A percentile compares a stretch with the other conserved stretches of the same genome.
These are phyloP conservation scores for Sanghuangporus weigelae DNA, from an alignment of 1,284 basidiomycete genomes.

Conservation along the genomic window DNA sequence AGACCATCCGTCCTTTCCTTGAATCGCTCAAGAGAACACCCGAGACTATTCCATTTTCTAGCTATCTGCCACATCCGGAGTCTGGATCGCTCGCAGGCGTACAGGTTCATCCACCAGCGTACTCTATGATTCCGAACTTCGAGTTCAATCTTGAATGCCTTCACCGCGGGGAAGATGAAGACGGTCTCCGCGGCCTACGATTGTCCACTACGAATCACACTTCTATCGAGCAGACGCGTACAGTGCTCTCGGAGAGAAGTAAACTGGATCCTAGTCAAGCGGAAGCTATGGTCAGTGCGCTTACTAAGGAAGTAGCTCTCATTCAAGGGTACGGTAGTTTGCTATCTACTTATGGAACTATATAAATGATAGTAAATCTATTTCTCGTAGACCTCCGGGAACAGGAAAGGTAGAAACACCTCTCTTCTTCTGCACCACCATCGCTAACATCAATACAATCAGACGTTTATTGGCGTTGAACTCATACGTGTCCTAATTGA, in stretches of 20 bases:
- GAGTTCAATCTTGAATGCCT: slow-evolving; percentile 42
- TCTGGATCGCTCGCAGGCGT: slow-evolving; percentile 27
- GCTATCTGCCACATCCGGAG: slow-evolving; percentile 43
- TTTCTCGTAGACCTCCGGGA: slow-evolving; percentile 53
- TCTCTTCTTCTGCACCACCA: neutral
- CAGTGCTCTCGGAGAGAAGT: slow-evolving; percentile 38
- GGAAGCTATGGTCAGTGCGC: slow-evolving; percentile 55
- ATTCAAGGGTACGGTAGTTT: slow-evolving; percentile 60
- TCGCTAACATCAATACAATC: neutral
- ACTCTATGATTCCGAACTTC: slow-evolving; percentile 44
- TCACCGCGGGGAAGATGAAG: slow-evolving; percentile 25
- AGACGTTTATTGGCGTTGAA: slow-evolving; percentile 66
- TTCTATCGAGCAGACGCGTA: slow-evolving; percentile 37
- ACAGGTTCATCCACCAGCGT: slow-evolving; percentile 42
- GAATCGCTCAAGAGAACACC: slow-evolving; percentile 48
- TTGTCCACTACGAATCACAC: slow-evolving; percentile 31
- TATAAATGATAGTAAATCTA: neutral
- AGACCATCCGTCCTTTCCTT: slow-evolving; percentile 57
- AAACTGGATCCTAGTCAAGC: slow-evolving; percentile 61
- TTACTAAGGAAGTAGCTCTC: slow-evolving; percentile 54
- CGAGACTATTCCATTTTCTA: slow-evolving; percentile 45
- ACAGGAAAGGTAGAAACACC: slow-evolving; percentile 56
- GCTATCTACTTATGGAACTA: neutral
- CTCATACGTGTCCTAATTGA: slow-evolving; percentile 56
- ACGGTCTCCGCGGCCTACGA: slow-evolving; percentile 25